Base-by-base conservation (phyloP, 257 asterid species). In the Solanum gracilifrons region DNA sequence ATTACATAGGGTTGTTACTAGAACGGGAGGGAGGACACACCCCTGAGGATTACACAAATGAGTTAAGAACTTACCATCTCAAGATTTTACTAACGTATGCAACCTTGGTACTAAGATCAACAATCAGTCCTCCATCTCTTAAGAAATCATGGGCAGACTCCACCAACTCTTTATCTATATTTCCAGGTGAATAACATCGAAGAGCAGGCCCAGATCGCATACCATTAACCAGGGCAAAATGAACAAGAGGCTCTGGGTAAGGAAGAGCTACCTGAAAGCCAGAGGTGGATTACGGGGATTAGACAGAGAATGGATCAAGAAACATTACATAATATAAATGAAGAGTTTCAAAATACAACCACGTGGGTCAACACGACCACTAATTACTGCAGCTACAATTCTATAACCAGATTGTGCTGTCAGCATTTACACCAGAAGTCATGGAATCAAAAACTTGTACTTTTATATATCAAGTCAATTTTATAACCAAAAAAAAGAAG, bases 191-290 rank as follows among this genome's bases (percentile, higher is more conserved):
- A 92, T 95, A 95, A 93, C 96, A 96, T 86, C 94, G 93, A 48
- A 96, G 96, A 82, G 95, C 95, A 48, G 98, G 99, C 73, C 98
- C 96, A 11, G 99, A 95, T 86, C 93, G 94, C 77, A 97, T 88
- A 48, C 99, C 98, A 88, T 85, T 84, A 64, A 90, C 95, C 71
- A 95, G 92, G 37, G 98, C 94, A 87, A 96, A 96, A 89, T 96
- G 98, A 73, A 93, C 92, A 31, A 96, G 98, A 84, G 99, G 98
- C 91, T 96, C 99, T 27, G 93, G 91, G 87, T 93, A 90, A 41
- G 95, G 96, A 89, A 96, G 95, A 86, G 94, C 93, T 35, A 94
- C 93, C 99, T 96, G 90, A 83, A 66, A 82, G 85, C 18, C 43
- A 31, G 69, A 82, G 20, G 31, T 29, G 41, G 69, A 39, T 31